Base-by-base conservation (phyloP, 2,329 filamentous ascomycete species). In the Torrubiella hemipterigena region DNA sequence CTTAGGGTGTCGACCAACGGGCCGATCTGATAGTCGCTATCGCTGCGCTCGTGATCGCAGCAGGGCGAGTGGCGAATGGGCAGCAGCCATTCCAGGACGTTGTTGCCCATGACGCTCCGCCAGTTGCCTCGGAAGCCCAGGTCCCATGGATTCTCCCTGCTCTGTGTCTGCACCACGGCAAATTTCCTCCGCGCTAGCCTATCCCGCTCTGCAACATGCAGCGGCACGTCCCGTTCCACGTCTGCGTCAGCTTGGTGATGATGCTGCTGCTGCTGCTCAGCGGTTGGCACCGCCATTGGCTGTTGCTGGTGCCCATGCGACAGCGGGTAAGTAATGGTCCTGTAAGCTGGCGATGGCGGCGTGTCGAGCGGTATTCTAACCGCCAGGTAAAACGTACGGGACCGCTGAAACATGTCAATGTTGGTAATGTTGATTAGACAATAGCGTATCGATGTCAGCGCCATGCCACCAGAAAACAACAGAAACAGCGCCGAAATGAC, bases 91-190 rank as follows among this genome's bases (percentile, higher is more conserved):
- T 94, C 81, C 11, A 78, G 38, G 3, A 76, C 40, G 14, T 58
- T 70, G 28, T 68, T 57, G 0, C 89, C 89, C 77, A 98, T 85
- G 16, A 95, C 73, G 11, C 78, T 69, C 40, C 74, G 72, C 58
- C 86, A 78, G 47, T 96, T 96, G 17, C 63, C 56, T 38, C 69
- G 64, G 7, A 58, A 56, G 3, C 81, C 83, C 1, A 91, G 59
- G 44, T 93, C 73, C 77, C 85, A 98, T 0, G 85, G 84, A 42
- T 94, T 94, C 43, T 91, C 78, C 8, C 82, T 78, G 0, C 73
- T 67, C 4, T 73, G 62, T 0, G 81, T 83, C 38, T 73, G 68
- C 3, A 95, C 61, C 24, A 96, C 79, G 10, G 83, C 85, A 49
- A 93, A 96, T 9, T 72, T 80, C 17, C 77, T 70, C 5, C 59